phyloP scores from a whole-genome alignment of 1,139 yeast genomes.

The Lodderomyces jiufengensis region DNA sequence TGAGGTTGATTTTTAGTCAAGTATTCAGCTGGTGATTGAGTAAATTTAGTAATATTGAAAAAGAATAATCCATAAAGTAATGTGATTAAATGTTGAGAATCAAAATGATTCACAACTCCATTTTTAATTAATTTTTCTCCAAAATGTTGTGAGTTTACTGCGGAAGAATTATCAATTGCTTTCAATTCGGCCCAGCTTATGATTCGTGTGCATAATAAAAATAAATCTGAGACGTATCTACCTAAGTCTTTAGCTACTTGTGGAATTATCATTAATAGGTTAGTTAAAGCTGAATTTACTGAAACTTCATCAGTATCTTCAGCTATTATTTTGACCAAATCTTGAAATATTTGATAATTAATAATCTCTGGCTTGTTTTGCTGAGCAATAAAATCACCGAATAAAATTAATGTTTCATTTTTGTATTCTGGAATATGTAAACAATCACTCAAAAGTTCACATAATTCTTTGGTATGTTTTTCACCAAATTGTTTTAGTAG shows the following conservation, averaged over 20 bases:
- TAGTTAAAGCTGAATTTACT: constrained; percentile 40
- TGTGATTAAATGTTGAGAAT: constrained; percentile 29
- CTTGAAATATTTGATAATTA: constrained; percentile 38
- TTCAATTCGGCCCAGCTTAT: constrained; percentile 26
- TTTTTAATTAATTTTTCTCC: background rate
- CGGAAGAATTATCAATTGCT: too few species aligned
- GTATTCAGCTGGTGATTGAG: constrained; percentile 34
- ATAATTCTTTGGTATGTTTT: constrained; percentile 28
- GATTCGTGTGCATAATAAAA: constrained; percentile 45
- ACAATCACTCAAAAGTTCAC: constrained; percentile 30
- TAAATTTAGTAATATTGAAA: constrained; percentile 42
- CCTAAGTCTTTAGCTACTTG: constrained; percentile 40
- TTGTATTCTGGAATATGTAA: constrained; percentile 30
- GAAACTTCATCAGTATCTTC: constrained; percentile 44
- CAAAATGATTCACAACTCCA: constrained; percentile 13
- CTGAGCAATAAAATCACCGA: constrained; percentile 14
- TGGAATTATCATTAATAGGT: constrained; percentile 54
- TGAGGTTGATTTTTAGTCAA: constrained; percentile 14
- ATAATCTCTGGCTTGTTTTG: constrained; percentile 31
- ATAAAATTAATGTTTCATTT: constrained; percentile 27
- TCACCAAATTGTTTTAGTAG: constrained; percentile 41
- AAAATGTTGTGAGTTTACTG: too few species aligned
- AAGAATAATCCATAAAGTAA: constrained; percentile 64
- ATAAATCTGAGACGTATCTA: constrained; percentile 38
- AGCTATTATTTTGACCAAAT: constrained; percentile 38